Percentiles rank a stretch among this genome's conserved stretches.
Evolutionary conservation across 2,329 filamentous ascomycete genomes (phyloP).

Genomic region (Cladophialophora immunda): DNA sequence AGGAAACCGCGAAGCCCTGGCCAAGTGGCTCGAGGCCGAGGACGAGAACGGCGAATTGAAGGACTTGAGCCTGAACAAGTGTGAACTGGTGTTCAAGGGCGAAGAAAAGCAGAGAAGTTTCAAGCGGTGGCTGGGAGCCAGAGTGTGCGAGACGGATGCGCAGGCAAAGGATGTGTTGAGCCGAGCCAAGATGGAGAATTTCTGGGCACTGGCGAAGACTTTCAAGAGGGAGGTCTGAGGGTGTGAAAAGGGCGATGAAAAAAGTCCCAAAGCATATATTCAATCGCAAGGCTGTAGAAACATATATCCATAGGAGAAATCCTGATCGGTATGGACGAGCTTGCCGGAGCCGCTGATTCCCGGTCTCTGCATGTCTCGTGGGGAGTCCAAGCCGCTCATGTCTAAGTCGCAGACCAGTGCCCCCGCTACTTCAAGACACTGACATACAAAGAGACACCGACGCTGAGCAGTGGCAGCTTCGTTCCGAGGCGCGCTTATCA

Average conservation of each 20-base stretch:
- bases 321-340: background rate
- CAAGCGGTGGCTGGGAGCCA: conserved; percentile 81
- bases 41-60: conserved; percentile 78
- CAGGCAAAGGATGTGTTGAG: conserved; percentile 83
- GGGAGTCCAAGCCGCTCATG: background rate
- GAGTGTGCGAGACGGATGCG: conserved; percentile 90
- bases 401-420: background rate
- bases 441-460: background rate
- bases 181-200: conserved; percentile 89
- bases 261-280: conserved; percentile 6
- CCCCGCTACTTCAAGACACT: background rate
- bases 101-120: conserved; percentile 83
- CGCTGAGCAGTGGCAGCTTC: background rate
- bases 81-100: conserved; percentile 87
- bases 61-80: conserved; percentile 83
- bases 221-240: conserved; percentile 47
- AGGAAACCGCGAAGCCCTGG: conserved; percentile 68
- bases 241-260: background rate
- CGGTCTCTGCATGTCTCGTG: background rate
- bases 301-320: background rate
- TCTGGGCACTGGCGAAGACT: conserved; percentile 90
- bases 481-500: background rate
- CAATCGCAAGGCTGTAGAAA: background rate
- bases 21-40: conserved; percentile 79
- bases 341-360: background rate